These are phyloP conservation scores for Backusella sp. DNA, from an alignment of 192 early-diverging fungal genomes.

Conservation along the genomic window DNA sequence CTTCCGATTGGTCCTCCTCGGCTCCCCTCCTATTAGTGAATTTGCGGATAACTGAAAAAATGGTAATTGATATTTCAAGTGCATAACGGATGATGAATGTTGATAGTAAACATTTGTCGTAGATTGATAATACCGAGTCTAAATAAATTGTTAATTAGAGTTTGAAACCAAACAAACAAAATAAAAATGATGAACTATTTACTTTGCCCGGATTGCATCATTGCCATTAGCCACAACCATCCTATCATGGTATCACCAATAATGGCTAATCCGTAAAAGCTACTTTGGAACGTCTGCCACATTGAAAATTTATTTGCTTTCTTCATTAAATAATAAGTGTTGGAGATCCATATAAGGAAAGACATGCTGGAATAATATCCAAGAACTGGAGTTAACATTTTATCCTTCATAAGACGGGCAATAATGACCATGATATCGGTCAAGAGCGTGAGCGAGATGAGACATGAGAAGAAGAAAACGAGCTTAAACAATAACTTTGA, in stretches of 20 bases:
- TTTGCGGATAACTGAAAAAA: slow-evolving; percentile 34
- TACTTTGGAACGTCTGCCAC: slow-evolving; percentile 48
- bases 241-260: slow-evolving; percentile 44
- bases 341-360: slow-evolving; percentile 33
- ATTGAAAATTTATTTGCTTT: slow-evolving; percentile 35
- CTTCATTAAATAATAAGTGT: slow-evolving; percentile 29
- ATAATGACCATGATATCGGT: slow-evolving; percentile 30
- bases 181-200: background rate
- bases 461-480: slow-evolving; percentile 28
- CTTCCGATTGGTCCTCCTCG: slow-evolving; percentile 18
- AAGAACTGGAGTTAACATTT: slow-evolving; percentile 38
- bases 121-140: slow-evolving; percentile 15
- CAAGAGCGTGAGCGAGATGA: slow-evolving; percentile 35
- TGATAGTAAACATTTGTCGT: slow-evolving; percentile 34
- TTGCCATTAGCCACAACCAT: slow-evolving; percentile 37
- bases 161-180: background rate
- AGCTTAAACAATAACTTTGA: slow-evolving; percentile 19
- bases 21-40: slow-evolving; percentile 3
- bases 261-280: slow-evolving; percentile 46
- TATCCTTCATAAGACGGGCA: slow-evolving; percentile 33
- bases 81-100: slow-evolving; percentile 45
- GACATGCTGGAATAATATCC: slow-evolving; percentile 41
- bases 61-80: slow-evolving; percentile 23
- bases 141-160: slow-evolving; percentile 1
- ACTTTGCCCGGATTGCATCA: slow-evolving; percentile 23